These are phyloP conservation scores for Elongisporangium undulatum DNA, from an alignment of 352 stramenopile species.

Conservation along the genomic window DNA sequence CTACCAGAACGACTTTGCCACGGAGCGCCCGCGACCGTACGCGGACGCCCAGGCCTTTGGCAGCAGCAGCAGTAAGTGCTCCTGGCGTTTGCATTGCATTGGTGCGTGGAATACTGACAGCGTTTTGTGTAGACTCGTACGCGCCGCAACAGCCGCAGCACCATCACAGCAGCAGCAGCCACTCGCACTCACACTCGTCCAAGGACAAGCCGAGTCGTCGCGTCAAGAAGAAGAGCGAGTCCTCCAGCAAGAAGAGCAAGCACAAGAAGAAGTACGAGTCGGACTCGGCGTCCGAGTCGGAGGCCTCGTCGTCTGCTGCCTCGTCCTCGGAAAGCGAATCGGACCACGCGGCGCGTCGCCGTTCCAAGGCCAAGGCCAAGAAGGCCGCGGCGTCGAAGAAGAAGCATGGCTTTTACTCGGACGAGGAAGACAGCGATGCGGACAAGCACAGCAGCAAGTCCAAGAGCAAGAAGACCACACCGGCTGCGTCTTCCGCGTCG, in stretches of 20 bases:
- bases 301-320: conserved; percentile 11
- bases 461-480: conserved; percentile 18
- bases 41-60: conserved; percentile 19
- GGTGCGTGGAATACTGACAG: conserved; percentile 6
- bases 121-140: background rate
- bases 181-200: conserved; percentile 6
- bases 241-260: conserved; percentile 35
- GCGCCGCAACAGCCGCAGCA: conserved; percentile 6
- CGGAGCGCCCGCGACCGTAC: conserved; percentile 51
- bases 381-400: conserved; percentile 10
- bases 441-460: conserved; percentile 22
- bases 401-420: conserved; percentile 30
- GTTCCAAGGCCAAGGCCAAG: conserved; percentile 23
- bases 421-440: conserved; percentile 24
- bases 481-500: conserved; percentile 10
- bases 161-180: conserved; percentile 1
- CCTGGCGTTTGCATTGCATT: background rate
- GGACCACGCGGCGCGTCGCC: conserved; percentile 13
- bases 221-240: conserved; percentile 39
- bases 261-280: conserved; percentile 26
- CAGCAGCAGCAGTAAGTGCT: conserved; percentile 5
- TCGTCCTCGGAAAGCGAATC: conserved; percentile 28
- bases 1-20: conserved; percentile 77
- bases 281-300: conserved; percentile 14
- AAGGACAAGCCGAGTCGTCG: conserved; percentile 22